phyloP scores from a whole-genome alignment of 768 basidiomycete species.

The Lactifluus echinatus region DNA sequence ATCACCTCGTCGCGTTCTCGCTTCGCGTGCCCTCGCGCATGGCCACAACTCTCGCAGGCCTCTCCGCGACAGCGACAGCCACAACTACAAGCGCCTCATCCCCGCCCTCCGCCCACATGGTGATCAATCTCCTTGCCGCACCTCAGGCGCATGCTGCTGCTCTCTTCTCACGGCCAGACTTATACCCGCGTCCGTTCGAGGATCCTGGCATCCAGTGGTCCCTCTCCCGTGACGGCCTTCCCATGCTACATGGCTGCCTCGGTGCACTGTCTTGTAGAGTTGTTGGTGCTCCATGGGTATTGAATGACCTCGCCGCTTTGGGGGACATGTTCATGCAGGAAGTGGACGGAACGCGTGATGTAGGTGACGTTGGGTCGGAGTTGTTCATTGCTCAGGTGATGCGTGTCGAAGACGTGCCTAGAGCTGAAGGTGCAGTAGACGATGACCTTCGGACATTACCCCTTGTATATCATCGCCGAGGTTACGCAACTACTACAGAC shows the following conservation, averaged over 20 bases:
- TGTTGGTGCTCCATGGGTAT: conserved; percentile 48
- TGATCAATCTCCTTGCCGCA: conserved; percentile 74
- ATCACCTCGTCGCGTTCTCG: conserved; percentile 83
- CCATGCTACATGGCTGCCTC: conserved; percentile 48
- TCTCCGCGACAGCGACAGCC: conserved; percentile 19
- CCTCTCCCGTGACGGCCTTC: conserved; percentile 45
- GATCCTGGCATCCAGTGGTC: conserved; percentile 31
- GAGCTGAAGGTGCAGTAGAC: conserved; percentile 18
- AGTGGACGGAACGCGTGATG: conserved; percentile 18
- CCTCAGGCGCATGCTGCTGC: conserved; percentile 53
- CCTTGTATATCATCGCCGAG: conserved; percentile 53
- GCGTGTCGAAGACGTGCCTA: conserved; percentile 41
- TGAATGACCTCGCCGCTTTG: conserved; percentile 45
- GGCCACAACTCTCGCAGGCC: conserved; percentile 47
- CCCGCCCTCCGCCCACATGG: conserved; percentile 44
- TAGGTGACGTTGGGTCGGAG: conserved; percentile 44
- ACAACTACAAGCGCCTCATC: conserved; percentile 16
- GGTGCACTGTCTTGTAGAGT: conserved; percentile 70
- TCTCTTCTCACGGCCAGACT: conserved; percentile 65
- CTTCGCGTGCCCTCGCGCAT: conserved; percentile 85
- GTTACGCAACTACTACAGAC: conserved; percentile 43
- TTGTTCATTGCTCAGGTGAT: conserved; percentile 77
- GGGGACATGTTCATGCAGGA: conserved; percentile 20
- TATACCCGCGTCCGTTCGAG: conserved; percentile 53
- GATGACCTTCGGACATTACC: conserved; percentile 35